Percentiles rank a stretch among this genome's conserved stretches.
These are phyloP conservation scores for Cardamine chenopodiifolia DNA, from an alignment of 345 rosid genomes.

Conservation along the genomic window DNA sequence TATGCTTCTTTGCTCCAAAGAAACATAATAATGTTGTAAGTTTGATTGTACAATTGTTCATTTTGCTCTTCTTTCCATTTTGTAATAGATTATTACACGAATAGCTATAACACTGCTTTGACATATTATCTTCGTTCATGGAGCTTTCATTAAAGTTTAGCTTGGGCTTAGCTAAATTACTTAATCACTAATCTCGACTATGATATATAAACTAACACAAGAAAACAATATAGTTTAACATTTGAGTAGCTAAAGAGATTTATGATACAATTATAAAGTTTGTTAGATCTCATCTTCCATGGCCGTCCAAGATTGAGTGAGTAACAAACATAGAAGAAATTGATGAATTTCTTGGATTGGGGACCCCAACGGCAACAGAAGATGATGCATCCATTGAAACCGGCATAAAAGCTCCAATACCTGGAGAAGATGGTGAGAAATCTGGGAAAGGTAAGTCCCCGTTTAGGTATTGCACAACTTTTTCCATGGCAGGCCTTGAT, in stretches of 20 bases:
- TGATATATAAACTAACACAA: no score
- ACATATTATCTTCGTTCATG: neutral
- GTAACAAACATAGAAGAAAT: conserved; percentile 1
- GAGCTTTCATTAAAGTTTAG: no score
- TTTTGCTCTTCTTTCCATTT: conserved; percentile 17
- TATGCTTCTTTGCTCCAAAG: neutral
- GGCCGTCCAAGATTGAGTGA: conserved; percentile 26
- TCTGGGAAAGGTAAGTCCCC: neutral
- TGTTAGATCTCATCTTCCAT: conserved; percentile 19
- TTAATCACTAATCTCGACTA: no score
- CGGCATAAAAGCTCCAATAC: conserved; percentile 10
- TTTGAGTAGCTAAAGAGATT: neutral
- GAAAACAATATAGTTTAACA: neutral
- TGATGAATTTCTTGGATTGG: neutral
- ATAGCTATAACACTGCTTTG: neutral
- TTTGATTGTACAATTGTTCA: conserved; percentile 18
- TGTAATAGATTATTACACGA: neutral
- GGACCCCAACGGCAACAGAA: neutral
- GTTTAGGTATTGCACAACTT: conserved; percentile 33
- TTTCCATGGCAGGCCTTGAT: conserved; percentile 24
- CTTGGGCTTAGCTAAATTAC: no score
- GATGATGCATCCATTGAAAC: conserved; percentile 6
- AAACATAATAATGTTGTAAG: conserved; percentile 32
- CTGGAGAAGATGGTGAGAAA: neutral
- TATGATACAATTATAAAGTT: neutral